These are phyloP conservation scores for Zygnema cylindricum DNA, from an alignment of 139 green algal species.

Conservation along the genomic window DNA sequence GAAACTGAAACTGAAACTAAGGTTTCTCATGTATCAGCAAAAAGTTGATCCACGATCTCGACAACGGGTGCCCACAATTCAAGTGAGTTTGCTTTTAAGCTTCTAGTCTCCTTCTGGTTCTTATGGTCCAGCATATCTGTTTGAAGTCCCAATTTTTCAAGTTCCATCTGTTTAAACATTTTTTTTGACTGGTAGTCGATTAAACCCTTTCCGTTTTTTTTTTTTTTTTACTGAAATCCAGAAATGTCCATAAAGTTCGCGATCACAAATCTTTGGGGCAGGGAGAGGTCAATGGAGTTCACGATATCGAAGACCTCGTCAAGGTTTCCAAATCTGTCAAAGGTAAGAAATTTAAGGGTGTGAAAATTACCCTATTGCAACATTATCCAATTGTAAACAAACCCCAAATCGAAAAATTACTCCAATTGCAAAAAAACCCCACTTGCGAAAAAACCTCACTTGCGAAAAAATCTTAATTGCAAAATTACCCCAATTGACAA, in stretches of 20 bases:
- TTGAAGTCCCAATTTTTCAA: too few species aligned
- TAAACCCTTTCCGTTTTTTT: not conserved
- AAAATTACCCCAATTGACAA: too few species aligned
- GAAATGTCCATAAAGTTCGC: slow-evolving; percentile 35
- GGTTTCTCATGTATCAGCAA: slow-evolving; percentile 1
- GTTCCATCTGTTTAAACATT: too few species aligned
- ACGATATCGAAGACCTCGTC: slow-evolving; percentile 93
- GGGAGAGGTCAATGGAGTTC: slow-evolving; percentile 62
- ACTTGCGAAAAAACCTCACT: too few species aligned
- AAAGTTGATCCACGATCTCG: not conserved
- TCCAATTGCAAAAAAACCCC: too few species aligned
- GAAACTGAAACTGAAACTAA: too few species aligned
- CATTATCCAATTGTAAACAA: too few species aligned
- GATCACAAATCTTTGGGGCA: slow-evolving; percentile 15
- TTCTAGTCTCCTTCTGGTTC: not conserved
- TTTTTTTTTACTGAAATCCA: not conserved
- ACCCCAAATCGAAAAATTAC: too few species aligned
- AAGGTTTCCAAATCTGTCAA: slow-evolving; percentile 63
- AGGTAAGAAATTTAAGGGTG: slow-evolving; percentile 43
- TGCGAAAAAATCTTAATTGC: too few species aligned
- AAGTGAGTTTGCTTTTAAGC: slow-evolving; percentile 3
- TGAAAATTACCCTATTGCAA: too few species aligned
- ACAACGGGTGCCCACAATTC: slow-evolving; percentile 28
- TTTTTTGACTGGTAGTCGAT: too few species aligned
- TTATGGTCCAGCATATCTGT: too few species aligned